Evolutionary conservation across 352 stramenopile genomes (phyloP), one percentile per base, ranked within the genome.

Genomic region (Pelagophyceae sp.): DNA sequence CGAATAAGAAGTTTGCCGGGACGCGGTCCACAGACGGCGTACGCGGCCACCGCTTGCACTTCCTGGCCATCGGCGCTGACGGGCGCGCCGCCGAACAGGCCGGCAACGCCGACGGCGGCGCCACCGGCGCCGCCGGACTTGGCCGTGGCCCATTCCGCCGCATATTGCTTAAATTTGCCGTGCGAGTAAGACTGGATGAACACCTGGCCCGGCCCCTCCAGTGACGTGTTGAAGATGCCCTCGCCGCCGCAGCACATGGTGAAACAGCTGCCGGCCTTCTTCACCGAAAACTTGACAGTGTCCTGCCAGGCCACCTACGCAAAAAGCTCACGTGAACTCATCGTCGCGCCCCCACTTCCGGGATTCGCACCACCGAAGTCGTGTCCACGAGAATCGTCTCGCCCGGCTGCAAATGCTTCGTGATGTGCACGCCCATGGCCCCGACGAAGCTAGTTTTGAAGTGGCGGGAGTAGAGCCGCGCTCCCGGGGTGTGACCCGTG

Each of bases 201-300:
- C 58, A 87, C 79, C 5, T 81, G 80, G 40, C 83, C 83, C 19
- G 83, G 83, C 45, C 83, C 83, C 0, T 70, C 80, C 25, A 85
- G 64, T 17, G 77, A 81, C 23, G 83, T 87, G 58, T 84, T 85
- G 75, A 84, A 87, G 2, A 83, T 58, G 58, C 82, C 82, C 76
- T 87, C 83, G 2, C 83, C 81, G 50, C 38, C 78, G 69, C 81
- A 87, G 67, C 83, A 87, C 6, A 79, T 80, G 0, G 80, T 79
- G 1, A 72, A 61, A 23, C 80, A 77, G 38, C 69, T 80, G 40
- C 83, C 83, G 23, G 84, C 75, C 0, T 61, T 38, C 40, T 79
- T 76, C 61, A 86, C 75, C 77, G 83, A 77, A 32, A 84, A 76
- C 3, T 70, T 63, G 32, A 86, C 79, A 38, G 79, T 80, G 2